A percentile compares a stretch with the other conserved stretches of the same genome.
Evolutionary conservation across 2,329 filamentous ascomycete genomes (phyloP).

Genomic region (Grosmannia penicillata): DNA sequence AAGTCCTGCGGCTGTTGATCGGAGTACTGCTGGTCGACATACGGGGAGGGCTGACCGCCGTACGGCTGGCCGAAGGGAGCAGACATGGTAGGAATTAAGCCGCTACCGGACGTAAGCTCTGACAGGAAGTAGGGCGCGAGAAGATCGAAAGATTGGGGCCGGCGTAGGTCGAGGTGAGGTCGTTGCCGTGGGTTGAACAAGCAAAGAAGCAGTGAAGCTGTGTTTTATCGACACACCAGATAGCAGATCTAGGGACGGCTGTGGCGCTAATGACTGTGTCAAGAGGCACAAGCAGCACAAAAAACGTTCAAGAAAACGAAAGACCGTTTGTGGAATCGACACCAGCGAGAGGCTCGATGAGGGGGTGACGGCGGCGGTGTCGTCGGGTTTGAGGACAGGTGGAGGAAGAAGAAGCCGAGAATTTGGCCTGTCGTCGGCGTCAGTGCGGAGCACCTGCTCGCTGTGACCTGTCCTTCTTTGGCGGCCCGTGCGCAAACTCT

Average conservation of each 20-base stretch:
- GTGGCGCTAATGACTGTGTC: too few species aligned
- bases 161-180: too few species aligned
- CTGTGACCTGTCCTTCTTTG: not conserved
- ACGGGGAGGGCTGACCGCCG: slow-evolving; percentile 23
- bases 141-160: too few species aligned
- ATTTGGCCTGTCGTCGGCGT: not conserved
- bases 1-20: slow-evolving; percentile 23
- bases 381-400: slow-evolving; percentile 1
- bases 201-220: too few species aligned
- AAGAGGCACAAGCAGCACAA: too few species aligned
- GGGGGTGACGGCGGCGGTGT: not conserved
- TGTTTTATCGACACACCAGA: too few species aligned
- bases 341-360: not conserved
- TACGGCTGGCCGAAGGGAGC: slow-evolving; percentile 31
- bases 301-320: too few species aligned
- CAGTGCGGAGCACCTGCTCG: too few species aligned
- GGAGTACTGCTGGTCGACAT: slow-evolving; percentile 23
- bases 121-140: too few species aligned
- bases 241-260: too few species aligned
- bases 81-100: slow-evolving; percentile 30
- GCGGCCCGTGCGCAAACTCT: not conserved
- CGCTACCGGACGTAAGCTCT: not conserved
- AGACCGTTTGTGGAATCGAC: not conserved
- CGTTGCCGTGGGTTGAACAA: too few species aligned
- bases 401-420: not conserved